Percentiles rank a stretch among this genome's conserved stretches.
These are phyloP conservation scores for Anethum foeniculum DNA, from an alignment of 140 eudicot genomes.

Conservation along the genomic window DNA sequence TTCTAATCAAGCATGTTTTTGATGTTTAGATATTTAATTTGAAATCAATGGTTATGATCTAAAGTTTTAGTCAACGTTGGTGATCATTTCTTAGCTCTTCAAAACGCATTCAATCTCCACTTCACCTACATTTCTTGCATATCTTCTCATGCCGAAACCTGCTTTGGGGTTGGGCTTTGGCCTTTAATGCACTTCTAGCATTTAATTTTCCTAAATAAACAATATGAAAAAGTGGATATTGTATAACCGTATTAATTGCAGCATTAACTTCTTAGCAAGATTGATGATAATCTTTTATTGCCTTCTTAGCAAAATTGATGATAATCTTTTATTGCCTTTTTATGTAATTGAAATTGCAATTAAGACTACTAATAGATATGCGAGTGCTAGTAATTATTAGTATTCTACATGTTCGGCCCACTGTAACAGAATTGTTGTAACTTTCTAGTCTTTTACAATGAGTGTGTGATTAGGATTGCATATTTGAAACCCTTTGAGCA, in stretches of 20 bases:
- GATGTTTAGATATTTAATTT: neutral
- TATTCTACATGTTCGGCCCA: neutral
- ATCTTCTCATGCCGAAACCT: neutral
- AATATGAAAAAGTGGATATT: neutral
- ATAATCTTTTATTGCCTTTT: neutral
- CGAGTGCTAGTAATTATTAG: neutral
- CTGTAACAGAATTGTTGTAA: neutral
- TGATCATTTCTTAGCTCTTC: neutral
- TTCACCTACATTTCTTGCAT: neutral
- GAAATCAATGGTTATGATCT: neutral
- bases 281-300: neutral
- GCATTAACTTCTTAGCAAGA: neutral
- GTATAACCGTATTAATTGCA: neutral
- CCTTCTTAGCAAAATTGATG: neutral
- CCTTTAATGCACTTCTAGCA: neutral
- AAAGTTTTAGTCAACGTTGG: neutral
- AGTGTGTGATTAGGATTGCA: neutral
- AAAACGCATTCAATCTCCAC: neutral
- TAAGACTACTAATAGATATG: neutral
- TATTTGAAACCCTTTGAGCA: neutral
- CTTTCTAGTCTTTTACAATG: neutral
- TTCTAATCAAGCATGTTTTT: neutral
- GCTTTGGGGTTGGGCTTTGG: neutral
- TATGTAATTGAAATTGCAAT: neutral
- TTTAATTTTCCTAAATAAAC: neutral